Evolutionary conservation across 208 protist species (phyloP).

Genomic region (Acanthamoeba lenticulata): DNA sequence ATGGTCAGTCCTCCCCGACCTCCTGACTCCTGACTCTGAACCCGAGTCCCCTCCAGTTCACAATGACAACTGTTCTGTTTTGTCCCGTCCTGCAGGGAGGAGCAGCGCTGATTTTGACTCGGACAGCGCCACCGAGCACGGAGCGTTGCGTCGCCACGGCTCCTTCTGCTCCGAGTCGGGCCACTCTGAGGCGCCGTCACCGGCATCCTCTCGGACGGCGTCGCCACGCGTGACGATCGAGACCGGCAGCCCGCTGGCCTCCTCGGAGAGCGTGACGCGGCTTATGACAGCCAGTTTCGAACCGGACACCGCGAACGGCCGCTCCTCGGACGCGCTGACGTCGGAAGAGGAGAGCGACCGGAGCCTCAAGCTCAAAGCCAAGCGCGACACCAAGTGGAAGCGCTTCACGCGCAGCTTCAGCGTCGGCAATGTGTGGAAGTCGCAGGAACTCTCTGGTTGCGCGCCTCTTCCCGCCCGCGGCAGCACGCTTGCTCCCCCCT

Average conservation of each 20-base stretch:
- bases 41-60: no score
- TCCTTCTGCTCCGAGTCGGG: neutral
- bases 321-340: neutral
- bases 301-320: neutral
- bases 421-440: constrained; percentile 19
- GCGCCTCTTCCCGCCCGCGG: no score
- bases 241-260: neutral
- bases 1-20: neutral
- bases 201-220: neutral
- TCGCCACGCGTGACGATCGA: neutral
- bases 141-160: neutral
- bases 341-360: constrained; percentile 21
- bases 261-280: neutral
- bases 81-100: no score
- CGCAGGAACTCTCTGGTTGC: neutral
- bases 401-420: constrained; percentile 34
- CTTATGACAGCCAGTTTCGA: no score
- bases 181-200: neutral
- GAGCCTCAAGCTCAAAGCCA: neutral
- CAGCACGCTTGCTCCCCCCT: no score
- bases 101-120: constrained; percentile 29
- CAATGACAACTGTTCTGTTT: no score
- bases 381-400: constrained; percentile 21
- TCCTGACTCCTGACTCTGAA: neutral
- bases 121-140: neutral